Evolutionary conservation across 2,329 filamentous ascomycete species (phyloP), one percentile per base, ranked within the genome.

Genomic region (Exophiala xenobiotica): DNA sequence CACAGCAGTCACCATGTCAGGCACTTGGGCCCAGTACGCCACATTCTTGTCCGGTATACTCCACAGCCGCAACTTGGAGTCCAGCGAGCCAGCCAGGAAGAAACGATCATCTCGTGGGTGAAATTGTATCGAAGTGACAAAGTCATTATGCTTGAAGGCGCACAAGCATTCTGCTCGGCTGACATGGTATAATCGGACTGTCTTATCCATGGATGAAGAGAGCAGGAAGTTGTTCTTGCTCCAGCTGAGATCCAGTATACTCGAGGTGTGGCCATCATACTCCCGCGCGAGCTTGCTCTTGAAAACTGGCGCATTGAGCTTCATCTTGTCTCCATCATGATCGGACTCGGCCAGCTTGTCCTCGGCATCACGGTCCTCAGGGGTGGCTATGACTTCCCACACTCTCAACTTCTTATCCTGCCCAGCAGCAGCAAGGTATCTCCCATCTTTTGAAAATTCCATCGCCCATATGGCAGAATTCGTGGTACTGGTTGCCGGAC

Each of bases 151-250:
- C 63, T 91, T 89, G 73, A 97, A 99, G 1, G 87, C 90, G 69
- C 90, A 96, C 0, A 99, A 76, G 63, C 90, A 96, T 64, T 97
- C 91, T 3, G 79, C 70, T 46, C 92, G 80, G 65, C 82, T 92
- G 56, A 93, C 78, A 69, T 99, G 93, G 92, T 93, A 99, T 41
- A 99, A 70, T 11, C 90, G 82, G 9, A 99, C 93, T 0, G 91
- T 96, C 74, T 96, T 96, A 68, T 99, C 93, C 90, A 97, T 96
- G 0, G 91, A 96, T 0, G 91, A 95, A 3, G 92, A 96, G 12
- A 99, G 77, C 22, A 99, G 71, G 62, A 99, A 99, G 68, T 95
- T 96, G 70, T 99, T 99, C 77, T 81, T 99, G 74, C 92, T 97
- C 93, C 93, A 99, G 67, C 89, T 95, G 53, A 99, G 69, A 66